Conservation (phyloP, 441 rosid species). For the Biscutella laevigata region DNA sequence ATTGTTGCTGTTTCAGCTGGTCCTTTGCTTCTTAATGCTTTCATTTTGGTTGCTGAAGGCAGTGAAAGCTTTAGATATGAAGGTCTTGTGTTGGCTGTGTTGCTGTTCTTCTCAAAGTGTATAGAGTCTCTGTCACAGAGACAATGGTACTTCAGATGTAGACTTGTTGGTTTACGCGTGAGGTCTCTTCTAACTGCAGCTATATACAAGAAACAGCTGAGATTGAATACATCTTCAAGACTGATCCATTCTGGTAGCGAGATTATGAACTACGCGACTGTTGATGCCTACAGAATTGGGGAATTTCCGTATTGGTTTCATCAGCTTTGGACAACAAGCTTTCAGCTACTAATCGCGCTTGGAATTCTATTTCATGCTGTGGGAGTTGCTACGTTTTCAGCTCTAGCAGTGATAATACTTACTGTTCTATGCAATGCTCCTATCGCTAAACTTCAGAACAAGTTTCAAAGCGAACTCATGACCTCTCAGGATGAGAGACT, state of each 20-base stretch:
- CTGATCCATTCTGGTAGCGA: conserved; percentile 76
- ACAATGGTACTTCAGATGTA: conserved; percentile 85
- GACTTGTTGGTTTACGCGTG: conserved; percentile 72
- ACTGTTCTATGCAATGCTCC: conserved; percentile 68
- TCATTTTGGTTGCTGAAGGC: conserved; percentile 86
- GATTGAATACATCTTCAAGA: conserved; percentile 66
- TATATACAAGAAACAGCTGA: conserved; percentile 74
- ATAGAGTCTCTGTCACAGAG: conserved; percentile 80
- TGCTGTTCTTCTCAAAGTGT: conserved; percentile 52
- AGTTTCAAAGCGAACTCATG: conserved; percentile 74
- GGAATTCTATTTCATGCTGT: conserved; percentile 69
- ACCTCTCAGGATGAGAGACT: conserved; percentile 70
- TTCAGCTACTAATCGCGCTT: conserved; percentile 72
- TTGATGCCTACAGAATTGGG: conserved; percentile 89
- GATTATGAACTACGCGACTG: conserved; percentile 83
- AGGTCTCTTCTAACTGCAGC: conserved; percentile 78
- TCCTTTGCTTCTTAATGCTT: conserved; percentile 74
- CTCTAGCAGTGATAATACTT: conserved; percentile 54
- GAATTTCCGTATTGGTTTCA: conserved; percentile 97
- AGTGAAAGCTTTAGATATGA: conserved; percentile 52
- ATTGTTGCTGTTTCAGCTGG: conserved; percentile 67
- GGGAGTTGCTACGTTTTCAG: conserved; percentile 79
- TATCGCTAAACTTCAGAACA: conserved; percentile 67
- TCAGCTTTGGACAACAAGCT: conserved; percentile 87
- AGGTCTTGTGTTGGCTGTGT: conserved; percentile 65